Percentiles rank a stretch among this genome's conserved stretches.
Conservation (phyloP, 257 asterid species). For the Lithospermum erythrorhizon region DNA sequence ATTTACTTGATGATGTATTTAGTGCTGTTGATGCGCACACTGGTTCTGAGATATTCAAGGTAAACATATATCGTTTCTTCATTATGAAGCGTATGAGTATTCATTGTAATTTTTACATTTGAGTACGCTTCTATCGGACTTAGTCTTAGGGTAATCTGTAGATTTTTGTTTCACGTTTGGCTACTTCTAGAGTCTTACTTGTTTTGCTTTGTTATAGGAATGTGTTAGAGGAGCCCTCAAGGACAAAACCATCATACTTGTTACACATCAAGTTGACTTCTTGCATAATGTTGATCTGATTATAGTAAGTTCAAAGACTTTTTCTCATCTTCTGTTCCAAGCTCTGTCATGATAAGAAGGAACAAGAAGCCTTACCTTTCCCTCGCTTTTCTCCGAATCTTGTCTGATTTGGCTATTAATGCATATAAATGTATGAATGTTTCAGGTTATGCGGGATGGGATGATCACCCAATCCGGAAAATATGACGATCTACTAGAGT, state of each 20-base stretch:
- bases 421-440: not conserved
- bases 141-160: too few relatives aligned
- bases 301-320: conserved; percentile 42
- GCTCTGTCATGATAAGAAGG: not conserved
- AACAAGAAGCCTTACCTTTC: not conserved
- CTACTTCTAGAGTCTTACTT: not conserved
- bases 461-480: conserved; percentile 80
- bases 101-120: not conserved
- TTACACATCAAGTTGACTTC: conserved; percentile 98
- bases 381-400: not conserved
- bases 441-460: conserved; percentile 94
- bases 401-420: not conserved
- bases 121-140: not conserved
- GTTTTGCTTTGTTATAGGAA: conserved; percentile 37
- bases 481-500: conserved; percentile 40
- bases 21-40: conserved; percentile 99
- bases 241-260: conserved; percentile 71
- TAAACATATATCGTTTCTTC: conserved; percentile 5
- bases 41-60: conserved; percentile 95
- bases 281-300: conserved; percentile 85
- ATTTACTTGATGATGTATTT: conserved; percentile 85
- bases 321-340: not conserved
- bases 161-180: not conserved
- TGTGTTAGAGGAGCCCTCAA: conserved; percentile 75
- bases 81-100: not conserved